Conservation (phyloP, 1,284 basidiomycete genomes). For the Kalmanozyma brasiliensis region DNA sequence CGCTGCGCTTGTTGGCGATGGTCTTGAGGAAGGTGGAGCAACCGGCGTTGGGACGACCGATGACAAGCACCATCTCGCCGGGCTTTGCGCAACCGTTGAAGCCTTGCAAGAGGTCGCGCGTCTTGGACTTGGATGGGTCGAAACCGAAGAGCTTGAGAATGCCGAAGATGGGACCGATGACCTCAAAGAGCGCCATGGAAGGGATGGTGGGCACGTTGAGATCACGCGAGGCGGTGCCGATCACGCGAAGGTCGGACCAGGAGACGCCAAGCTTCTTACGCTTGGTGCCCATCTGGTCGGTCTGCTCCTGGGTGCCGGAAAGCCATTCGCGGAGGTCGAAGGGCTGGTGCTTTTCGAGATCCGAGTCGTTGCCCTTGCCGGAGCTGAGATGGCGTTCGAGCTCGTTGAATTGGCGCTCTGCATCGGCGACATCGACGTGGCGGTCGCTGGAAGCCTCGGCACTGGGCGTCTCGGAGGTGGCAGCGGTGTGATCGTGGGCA, state of each 20-base stretch:
- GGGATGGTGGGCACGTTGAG: slow-evolving; percentile 51
- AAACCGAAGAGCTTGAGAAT: slow-evolving; percentile 45
- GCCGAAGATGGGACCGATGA: slow-evolving; percentile 49
- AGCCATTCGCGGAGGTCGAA: slow-evolving; percentile 45
- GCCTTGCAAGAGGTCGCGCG: slow-evolving; percentile 37
- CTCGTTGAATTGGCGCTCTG: slow-evolving; percentile 34
- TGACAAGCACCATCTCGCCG: slow-evolving; percentile 71
- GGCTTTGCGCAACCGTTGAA: slow-evolving; percentile 55
- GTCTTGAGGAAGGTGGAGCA: slow-evolving; percentile 80
- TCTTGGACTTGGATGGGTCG: slow-evolving; percentile 40
- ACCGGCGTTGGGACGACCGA: slow-evolving; percentile 83
- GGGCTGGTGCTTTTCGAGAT: slow-evolving; percentile 33
- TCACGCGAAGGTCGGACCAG: slow-evolving; percentile 43
- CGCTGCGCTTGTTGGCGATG: slow-evolving; percentile 76
- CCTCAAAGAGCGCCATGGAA: slow-evolving; percentile 49
- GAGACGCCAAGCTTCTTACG: slow-evolving; percentile 55
- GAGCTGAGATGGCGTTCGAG: slow-evolving; percentile 39
- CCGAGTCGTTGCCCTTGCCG: slow-evolving; percentile 16
- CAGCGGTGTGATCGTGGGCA: slow-evolving; percentile 13
- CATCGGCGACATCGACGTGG: slow-evolving; percentile 40
- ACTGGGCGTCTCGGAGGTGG: slow-evolving; percentile 20
- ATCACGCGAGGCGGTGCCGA: slow-evolving; percentile 41
- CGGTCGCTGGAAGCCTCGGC: slow-evolving; percentile 17
- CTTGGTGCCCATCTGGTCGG: slow-evolving; percentile 33
- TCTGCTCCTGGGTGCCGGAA: slow-evolving; percentile 30